These are phyloP conservation scores for Paramecium sonneborni DNA, from an alignment of 73 alveolate species.

Conservation along the genomic window DNA sequence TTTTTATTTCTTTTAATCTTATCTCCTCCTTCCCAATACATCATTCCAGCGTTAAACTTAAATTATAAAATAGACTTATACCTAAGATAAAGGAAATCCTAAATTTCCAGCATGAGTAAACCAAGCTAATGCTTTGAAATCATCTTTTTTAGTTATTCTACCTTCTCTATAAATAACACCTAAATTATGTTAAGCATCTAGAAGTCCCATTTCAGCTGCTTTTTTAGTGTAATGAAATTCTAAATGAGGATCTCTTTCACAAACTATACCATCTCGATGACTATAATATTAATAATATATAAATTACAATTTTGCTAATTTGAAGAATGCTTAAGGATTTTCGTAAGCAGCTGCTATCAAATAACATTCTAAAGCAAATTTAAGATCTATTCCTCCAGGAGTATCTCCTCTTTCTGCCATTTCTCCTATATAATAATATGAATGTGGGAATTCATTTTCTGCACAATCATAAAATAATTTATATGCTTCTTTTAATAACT, in stretches of 20 bases:
- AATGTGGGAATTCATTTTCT: constrained; percentile 48
- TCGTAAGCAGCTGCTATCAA: constrained; percentile 58
- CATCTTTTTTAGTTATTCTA: constrained; percentile 9
- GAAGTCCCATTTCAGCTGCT: constrained; percentile 59
- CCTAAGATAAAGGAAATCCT: constrained; percentile 62
- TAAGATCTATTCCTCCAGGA: constrained; percentile 60
- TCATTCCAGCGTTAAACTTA: constrained; percentile 64
- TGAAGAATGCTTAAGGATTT: constrained; percentile 49
- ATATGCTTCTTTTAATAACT: constrained; percentile 59
- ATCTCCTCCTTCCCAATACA: constrained; percentile 65
- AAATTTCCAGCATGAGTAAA: constrained; percentile 63
- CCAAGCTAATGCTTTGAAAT: constrained; percentile 63
- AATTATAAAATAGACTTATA: not conserved
- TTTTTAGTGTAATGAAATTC: constrained; percentile 54
- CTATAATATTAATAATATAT: not conserved
- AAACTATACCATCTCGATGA: constrained; percentile 52
- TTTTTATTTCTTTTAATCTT: constrained; percentile 19
- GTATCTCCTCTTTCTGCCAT: constrained; percentile 62
- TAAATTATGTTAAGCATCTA: constrained; percentile 62
- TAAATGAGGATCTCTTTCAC: constrained; percentile 45
- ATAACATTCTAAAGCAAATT: constrained; percentile 55
- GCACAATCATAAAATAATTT: constrained; percentile 46
- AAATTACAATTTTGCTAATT: constrained; percentile 28
- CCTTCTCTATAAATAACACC: constrained; percentile 59
- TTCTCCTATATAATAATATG: constrained; percentile 59